Evolutionary conservation across 345 rosid genomes (phyloP).

Genomic region (Lumnitzera racemosa): DNA sequence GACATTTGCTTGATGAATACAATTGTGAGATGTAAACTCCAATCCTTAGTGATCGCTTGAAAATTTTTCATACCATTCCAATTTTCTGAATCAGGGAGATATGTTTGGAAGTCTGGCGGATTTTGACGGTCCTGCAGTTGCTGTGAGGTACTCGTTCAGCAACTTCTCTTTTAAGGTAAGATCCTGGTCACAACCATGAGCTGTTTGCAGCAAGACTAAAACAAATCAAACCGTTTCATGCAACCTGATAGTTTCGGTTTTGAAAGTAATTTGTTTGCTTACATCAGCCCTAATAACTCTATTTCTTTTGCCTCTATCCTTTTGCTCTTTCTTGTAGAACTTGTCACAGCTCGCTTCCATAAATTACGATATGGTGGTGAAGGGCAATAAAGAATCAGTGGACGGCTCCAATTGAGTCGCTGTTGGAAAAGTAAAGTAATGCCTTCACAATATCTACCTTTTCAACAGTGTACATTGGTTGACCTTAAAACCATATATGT

Average conservation of each 20-base stretch:
- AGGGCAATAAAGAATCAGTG: constrained; percentile 44
- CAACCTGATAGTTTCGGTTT: constrained; percentile 1
- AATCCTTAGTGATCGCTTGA: background rate
- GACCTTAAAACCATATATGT: too few species aligned
- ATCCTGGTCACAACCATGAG: background rate
- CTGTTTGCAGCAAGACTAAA: background rate
- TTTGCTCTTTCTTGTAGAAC: constrained; percentile 34
- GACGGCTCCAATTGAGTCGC: constrained; percentile 40
- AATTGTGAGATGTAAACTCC: too few species aligned
- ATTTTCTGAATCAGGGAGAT: constrained; percentile 52
- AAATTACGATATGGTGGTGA: constrained; percentile 69
- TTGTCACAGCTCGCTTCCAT: constrained; percentile 88
- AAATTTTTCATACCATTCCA: background rate
- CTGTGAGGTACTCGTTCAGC: constrained; percentile 84
- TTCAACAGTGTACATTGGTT: too few species aligned
- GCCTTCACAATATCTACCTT: too few species aligned
- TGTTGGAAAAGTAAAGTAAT: constrained; percentile 17
- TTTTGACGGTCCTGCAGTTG: constrained; percentile 51
- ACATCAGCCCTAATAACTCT: too few species aligned
- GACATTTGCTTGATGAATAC: too few species aligned
- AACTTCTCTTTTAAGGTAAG: constrained; percentile 94
- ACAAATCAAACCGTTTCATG: background rate
- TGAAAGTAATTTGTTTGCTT: background rate
- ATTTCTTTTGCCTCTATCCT: background rate
- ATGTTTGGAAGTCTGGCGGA: constrained; percentile 78